phyloP scores from a whole-genome alignment of 2,329 filamentous ascomycete species.

The Phyllosticta citriasiana region DNA sequence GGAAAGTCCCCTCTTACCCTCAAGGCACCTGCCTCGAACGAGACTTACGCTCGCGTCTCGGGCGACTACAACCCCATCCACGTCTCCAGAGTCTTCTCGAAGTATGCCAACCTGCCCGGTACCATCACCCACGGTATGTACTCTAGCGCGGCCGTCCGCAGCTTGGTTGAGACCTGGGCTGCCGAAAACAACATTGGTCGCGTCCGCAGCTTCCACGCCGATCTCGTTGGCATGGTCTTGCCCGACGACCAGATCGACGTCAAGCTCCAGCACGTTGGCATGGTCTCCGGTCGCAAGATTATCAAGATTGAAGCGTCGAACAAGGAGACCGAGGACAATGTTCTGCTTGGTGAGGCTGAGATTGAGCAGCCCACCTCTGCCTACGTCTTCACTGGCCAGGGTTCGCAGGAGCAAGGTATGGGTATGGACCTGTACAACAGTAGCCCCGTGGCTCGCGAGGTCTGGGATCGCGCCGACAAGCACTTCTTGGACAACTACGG shows the following conservation, averaged over 20 bases:
- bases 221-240: constrained; percentile 95
- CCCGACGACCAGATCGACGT: constrained; percentile 93
- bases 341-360: constrained; percentile 88
- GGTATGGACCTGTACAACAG: constrained; percentile 97
- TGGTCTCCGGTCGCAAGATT: constrained; percentile 97
- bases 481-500: constrained; percentile 97
- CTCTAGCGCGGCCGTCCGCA: constrained; percentile 90
- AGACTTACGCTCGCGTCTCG: constrained; percentile 94
- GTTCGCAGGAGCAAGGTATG: constrained; percentile 98
- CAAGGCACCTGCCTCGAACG: constrained; percentile 89
- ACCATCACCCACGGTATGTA: constrained; percentile 99
- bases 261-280: constrained; percentile 90
- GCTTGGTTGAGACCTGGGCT: constrained; percentile 95
- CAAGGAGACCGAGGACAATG: constrained; percentile 92
- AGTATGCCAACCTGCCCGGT: constrained; percentile 87
- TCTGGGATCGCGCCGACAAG: constrained; percentile 85
- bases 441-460: constrained; percentile 88
- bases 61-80: constrained; percentile 99
- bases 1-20: constrained; percentile 82
- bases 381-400: constrained; percentile 97
- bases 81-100: constrained; percentile 92
- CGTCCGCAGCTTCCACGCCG: constrained; percentile 94
- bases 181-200: constrained; percentile 97
- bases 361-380: constrained; percentile 94
- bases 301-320: constrained; percentile 97